These are phyloP conservation scores for Naganishia sp. DNA, from an alignment of 1,284 basidiomycete genomes.

Conservation along the genomic window DNA sequence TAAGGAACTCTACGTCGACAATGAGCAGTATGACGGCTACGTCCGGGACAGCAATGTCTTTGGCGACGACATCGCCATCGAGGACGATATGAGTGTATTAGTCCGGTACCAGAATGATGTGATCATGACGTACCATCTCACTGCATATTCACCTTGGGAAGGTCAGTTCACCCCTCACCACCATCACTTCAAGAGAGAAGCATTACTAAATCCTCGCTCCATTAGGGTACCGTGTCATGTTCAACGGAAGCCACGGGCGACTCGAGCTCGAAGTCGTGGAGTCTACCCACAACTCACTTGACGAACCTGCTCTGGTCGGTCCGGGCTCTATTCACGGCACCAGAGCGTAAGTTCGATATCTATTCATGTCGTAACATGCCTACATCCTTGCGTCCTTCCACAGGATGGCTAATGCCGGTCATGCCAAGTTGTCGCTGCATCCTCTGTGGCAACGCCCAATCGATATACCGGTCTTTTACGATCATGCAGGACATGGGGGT, in stretches of 20 bases:
- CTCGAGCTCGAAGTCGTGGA: conserved; percentile 63
- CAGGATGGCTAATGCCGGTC: conserved; percentile 56
- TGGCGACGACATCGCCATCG: conserved; percentile 60
- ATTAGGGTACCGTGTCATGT: conserved; percentile 61
- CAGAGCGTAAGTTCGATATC: conserved; percentile 19
- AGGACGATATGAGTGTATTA: conserved; percentile 62
- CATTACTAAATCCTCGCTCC: conserved; percentile 30
- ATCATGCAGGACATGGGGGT: conserved; percentile 60
- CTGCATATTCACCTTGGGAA: conserved; percentile 43
- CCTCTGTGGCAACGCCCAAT: conserved; percentile 57
- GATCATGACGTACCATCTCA: conserved; percentile 62
- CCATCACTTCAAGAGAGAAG: no score
- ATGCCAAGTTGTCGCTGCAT: conserved; percentile 58
- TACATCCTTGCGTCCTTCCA: conserved; percentile 32
- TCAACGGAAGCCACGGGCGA: conserved; percentile 61
- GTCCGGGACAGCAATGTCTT: conserved; percentile 57
- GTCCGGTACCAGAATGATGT: conserved; percentile 59
- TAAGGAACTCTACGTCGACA: conserved; percentile 57
- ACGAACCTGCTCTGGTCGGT: conserved; percentile 26
- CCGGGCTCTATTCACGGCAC: conserved; percentile 34
- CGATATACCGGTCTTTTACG: conserved; percentile 56
- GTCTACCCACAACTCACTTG: conserved; percentile 44
- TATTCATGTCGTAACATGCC: neutral
- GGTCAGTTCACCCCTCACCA: neutral
- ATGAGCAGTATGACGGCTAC: conserved; percentile 53